Conservation (phyloP, 345 rosid species). For the Limnanthes douglasii region DNA sequence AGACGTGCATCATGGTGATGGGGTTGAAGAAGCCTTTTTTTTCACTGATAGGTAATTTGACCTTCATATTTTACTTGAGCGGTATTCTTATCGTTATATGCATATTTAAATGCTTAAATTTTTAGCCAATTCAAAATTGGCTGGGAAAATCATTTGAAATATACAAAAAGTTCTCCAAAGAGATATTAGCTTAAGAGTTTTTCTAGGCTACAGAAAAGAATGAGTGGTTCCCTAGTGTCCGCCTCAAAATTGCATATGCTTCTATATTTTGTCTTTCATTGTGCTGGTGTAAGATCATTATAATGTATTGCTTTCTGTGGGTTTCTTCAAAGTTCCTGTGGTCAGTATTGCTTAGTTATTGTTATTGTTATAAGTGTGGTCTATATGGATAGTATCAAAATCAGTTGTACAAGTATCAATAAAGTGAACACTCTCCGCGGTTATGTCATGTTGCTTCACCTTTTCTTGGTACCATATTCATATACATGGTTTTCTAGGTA, state of each 20-base stretch:
- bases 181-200: no score
- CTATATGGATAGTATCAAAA: no score
- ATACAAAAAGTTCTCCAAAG: no score
- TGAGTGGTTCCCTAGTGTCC: background rate
- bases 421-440: no score
- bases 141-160: background rate
- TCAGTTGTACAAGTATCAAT: no score
- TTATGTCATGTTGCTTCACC: no score
- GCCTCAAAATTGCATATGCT: background rate
- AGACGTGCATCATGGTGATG: constrained; percentile 99
- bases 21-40: constrained; percentile 99
- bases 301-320: background rate
- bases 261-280: background rate
- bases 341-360: no score
- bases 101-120: background rate
- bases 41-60: constrained; percentile 74
- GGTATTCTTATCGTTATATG: no score
- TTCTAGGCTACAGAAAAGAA: background rate
- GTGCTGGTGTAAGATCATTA: constrained; percentile 1
- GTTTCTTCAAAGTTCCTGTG: no score
- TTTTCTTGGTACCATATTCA: no score
- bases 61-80: constrained; percentile 2
- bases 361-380: no score
- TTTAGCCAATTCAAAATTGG: background rate
- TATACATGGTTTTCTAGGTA: no score